These are phyloP conservation scores for Diaporthe sp. DNA, from an alignment of 2,329 filamentous ascomycete genomes.

Conservation along the genomic window DNA sequence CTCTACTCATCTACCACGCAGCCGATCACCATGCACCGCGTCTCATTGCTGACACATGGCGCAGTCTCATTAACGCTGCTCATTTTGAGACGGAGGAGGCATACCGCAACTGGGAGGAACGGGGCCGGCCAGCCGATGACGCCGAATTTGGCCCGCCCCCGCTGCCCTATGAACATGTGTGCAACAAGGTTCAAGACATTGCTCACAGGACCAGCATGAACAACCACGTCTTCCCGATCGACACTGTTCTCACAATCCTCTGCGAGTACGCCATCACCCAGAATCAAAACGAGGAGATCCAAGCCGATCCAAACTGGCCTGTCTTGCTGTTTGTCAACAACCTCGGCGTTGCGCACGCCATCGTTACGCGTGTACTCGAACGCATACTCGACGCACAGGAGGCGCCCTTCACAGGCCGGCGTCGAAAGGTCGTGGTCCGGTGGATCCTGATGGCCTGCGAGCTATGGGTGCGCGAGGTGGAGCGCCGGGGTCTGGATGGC, in stretches of 20 bases:
- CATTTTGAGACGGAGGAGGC: slow-evolving; percentile 68
- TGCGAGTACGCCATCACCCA: slow-evolving; percentile 74
- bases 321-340: slow-evolving; percentile 68
- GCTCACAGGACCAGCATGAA: slow-evolving; percentile 75
- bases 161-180: slow-evolving; percentile 79
- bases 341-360: slow-evolving; percentile 69
- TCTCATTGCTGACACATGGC: slow-evolving; percentile 89
- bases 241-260: slow-evolving; percentile 71
- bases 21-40: slow-evolving; percentile 92
- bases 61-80: slow-evolving; percentile 80
- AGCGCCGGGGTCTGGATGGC: slow-evolving; percentile 55
- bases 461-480: slow-evolving; percentile 64
- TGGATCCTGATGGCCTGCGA: slow-evolving; percentile 66
- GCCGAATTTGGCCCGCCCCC: slow-evolving; percentile 56
- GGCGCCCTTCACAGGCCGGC: slow-evolving; percentile 68
- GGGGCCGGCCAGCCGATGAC: slow-evolving; percentile 57
- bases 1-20: slow-evolving; percentile 90
- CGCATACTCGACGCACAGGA: slow-evolving; percentile 71
- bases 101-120: slow-evolving; percentile 51
- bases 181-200: slow-evolving; percentile 74
- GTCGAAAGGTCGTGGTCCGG: slow-evolving; percentile 66
- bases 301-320: slow-evolving; percentile 70
- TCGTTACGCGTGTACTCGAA: slow-evolving; percentile 70
- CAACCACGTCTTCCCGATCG: slow-evolving; percentile 76
- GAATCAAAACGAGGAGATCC: slow-evolving; percentile 70